Conservation (phyloP, 306 rosid species). For the Quillaja saponaria region DNA sequence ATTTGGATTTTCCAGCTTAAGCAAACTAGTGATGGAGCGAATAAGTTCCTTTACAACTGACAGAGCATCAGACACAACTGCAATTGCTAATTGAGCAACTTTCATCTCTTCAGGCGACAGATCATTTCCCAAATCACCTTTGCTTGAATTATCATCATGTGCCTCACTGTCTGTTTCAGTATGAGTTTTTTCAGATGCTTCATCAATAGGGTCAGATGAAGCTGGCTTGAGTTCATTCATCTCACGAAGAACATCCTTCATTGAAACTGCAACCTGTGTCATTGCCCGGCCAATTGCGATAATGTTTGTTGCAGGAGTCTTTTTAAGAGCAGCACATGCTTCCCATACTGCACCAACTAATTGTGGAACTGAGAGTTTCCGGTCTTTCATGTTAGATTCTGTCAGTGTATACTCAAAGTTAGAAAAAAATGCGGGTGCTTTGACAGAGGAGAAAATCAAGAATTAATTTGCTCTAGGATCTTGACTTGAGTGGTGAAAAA, state of each 20-base stretch:
- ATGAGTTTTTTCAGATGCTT: slow-evolving; percentile 30
- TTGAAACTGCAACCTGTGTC: slow-evolving; percentile 78
- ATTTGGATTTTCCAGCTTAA: slow-evolving; percentile 61
- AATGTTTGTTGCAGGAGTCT: slow-evolving; percentile 74
- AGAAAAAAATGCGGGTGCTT: slow-evolving; percentile 26
- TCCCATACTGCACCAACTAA: slow-evolving; percentile 87
- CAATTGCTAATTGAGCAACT: slow-evolving; percentile 58
- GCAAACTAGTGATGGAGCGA: slow-evolving; percentile 69
- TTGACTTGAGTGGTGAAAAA: background rate
- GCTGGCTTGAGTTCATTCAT: slow-evolving; percentile 84
- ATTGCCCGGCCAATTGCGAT: slow-evolving; percentile 82
- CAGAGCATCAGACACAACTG: slow-evolving; percentile 60
- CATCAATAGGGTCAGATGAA: slow-evolving; percentile 43
- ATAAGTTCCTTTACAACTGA: slow-evolving; percentile 67
- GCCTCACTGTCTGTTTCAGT: slow-evolving; percentile 33
- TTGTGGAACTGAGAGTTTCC: slow-evolving; percentile 56
- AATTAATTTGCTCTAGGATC: background rate
- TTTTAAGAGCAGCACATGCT: slow-evolving; percentile 76
- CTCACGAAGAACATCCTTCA: slow-evolving; percentile 92
- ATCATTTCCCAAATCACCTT: slow-evolving; percentile 78
- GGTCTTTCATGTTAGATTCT: slow-evolving; percentile 54
- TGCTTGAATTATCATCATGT: slow-evolving; percentile 44
- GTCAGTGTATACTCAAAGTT: slow-evolving; percentile 33
- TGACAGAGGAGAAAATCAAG: background rate
- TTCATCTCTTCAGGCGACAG: slow-evolving; percentile 85